Evolutionary conservation across 2,329 filamentous ascomycete genomes (phyloP).

Genomic region (Fusarium lateritium): DNA sequence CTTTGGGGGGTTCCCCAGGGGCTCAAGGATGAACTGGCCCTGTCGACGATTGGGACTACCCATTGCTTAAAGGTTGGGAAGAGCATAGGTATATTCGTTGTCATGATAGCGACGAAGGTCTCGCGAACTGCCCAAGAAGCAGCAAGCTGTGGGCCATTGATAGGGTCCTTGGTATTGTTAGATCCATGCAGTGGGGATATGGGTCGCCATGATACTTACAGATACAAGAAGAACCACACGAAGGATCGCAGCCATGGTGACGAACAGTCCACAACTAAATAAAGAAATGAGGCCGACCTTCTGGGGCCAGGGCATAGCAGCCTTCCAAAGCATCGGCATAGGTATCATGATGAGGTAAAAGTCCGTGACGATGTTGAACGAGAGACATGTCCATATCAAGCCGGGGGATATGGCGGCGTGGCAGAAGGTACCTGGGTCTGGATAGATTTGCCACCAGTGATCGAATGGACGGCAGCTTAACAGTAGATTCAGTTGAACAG

Average conservation of each 20-base stretch:
- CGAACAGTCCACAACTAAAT: constrained; percentile 59
- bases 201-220: constrained; percentile 31
- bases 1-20: constrained; percentile 35
- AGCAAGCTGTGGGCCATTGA: constrained; percentile 58
- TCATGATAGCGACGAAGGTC: constrained; percentile 61
- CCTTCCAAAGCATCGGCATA: constrained; percentile 64
- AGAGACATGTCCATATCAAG: constrained; percentile 66
- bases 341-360: constrained; percentile 72
- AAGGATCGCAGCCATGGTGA: constrained; percentile 58
- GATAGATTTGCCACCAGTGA: constrained; percentile 72
- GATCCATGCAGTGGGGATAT: neutral
- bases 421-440: constrained; percentile 67
- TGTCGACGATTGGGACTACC: constrained; percentile 45
- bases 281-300: constrained; percentile 58
- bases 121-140: constrained; percentile 61
- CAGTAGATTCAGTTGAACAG: constrained; percentile 64
- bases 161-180: constrained; percentile 53
- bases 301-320: constrained; percentile 54
- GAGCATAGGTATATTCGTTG: constrained; percentile 61
- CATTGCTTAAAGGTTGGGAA: constrained; percentile 62
- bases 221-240: constrained; percentile 51
- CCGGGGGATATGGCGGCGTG: constrained; percentile 66
- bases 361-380: constrained; percentile 69
- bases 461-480: constrained; percentile 67
- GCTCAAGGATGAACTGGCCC: constrained; percentile 44